Conservation (phyloP, 345 rosid genomes). For the Diplotaxis tenuifolia region DNA sequence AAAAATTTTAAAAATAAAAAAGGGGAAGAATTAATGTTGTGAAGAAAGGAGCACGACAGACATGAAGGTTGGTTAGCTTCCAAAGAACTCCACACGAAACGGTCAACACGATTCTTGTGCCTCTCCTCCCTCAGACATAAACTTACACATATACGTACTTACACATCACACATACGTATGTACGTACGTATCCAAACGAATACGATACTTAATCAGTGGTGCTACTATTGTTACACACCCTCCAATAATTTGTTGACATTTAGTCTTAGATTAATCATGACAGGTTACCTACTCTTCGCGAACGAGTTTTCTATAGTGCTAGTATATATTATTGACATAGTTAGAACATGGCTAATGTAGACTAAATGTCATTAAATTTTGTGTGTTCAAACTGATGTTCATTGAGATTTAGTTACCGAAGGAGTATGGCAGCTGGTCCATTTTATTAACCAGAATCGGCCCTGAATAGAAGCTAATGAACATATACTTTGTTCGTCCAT, state of each 20-base stretch:
- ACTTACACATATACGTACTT: not conserved
- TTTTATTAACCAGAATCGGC: not conserved
- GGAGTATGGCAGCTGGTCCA: not conserved
- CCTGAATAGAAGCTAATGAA: too few relatives aligned
- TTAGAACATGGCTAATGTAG: not conserved
- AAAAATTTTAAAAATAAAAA: not conserved
- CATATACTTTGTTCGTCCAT: not conserved
- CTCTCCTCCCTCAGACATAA: conserved; percentile 38
- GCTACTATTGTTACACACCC: not conserved
- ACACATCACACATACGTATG: not conserved
- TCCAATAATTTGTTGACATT: too few relatives aligned
- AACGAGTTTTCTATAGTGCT: too few relatives aligned
- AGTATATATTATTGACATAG: too few relatives aligned
- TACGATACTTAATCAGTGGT: not conserved
- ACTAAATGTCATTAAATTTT: not conserved
- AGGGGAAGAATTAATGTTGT: conserved; percentile 25
- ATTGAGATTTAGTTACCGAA: not conserved
- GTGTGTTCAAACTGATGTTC: not conserved
- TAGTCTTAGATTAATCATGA: not conserved
- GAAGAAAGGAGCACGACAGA: conserved; percentile 42
- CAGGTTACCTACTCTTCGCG: too few relatives aligned
- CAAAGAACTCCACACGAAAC: conserved; percentile 67
- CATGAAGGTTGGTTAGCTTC: conserved; percentile 47
- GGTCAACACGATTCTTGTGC: conserved; percentile 86
- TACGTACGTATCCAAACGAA: conserved; percentile 5